Percentiles rank a stretch among this genome's conserved stretches.
phyloP scores from a whole-genome alignment of 805 yeast species.

The Blastobotrys attinorum region DNA sequence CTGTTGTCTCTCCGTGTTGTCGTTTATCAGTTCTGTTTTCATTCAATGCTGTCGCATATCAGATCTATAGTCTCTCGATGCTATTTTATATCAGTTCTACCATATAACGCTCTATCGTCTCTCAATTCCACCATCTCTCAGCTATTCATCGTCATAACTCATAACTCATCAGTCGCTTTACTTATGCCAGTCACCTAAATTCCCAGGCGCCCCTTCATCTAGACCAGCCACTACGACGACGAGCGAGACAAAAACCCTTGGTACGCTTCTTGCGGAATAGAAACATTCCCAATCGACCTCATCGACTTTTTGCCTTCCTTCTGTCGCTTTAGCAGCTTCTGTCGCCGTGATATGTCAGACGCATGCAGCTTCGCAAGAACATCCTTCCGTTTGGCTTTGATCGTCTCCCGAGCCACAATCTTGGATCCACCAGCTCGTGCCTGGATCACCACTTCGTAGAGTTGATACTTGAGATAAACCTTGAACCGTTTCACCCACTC shows the following conservation, averaged over 20 bases:
- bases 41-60: too few species aligned
- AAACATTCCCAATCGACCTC: constrained; percentile 71
- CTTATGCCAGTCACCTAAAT: too few species aligned
- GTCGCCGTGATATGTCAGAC: constrained; percentile 82
- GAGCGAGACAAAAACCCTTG: constrained; percentile 68
- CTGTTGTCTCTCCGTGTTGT: too few species aligned
- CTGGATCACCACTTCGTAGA: constrained; percentile 88
- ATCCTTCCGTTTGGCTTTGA: constrained; percentile 88
- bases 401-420: constrained; percentile 84
- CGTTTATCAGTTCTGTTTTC: too few species aligned
- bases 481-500: constrained; percentile 81
- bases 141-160: too few species aligned
- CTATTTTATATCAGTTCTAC: too few species aligned
- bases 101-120: too few species aligned
- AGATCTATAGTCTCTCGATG: too few species aligned
- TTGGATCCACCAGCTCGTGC: constrained; percentile 67
- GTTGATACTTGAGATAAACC: constrained; percentile 69
- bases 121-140: too few species aligned
- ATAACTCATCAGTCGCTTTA: too few species aligned
- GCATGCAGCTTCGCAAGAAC: constrained; percentile 93
- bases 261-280: constrained; percentile 77
- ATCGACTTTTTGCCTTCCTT: constrained; percentile 88
- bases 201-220: too few species aligned
- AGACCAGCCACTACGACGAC: too few species aligned
- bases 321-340: constrained; percentile 78